These are phyloP conservation scores for Colletotrichum cereale DNA, from an alignment of 2,329 filamentous ascomycete genomes.

Conservation along the genomic window DNA sequence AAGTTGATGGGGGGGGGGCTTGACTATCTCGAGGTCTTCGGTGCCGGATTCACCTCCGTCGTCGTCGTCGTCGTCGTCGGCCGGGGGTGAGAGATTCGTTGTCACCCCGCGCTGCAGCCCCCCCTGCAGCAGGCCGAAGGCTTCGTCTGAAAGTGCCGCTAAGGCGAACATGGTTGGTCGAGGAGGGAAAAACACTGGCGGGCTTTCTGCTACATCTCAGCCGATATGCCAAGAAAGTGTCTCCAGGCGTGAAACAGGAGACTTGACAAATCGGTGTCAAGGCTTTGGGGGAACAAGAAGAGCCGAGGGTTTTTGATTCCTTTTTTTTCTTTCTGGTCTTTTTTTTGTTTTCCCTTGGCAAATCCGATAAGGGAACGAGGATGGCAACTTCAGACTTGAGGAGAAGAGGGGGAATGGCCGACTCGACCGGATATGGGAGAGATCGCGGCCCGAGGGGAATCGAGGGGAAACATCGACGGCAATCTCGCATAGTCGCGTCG, in stretches of 20 bases:
- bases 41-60: conserved; percentile 7
- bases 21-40: not conserved
- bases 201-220: conserved; percentile 29
- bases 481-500: conserved; percentile 36
- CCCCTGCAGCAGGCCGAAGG: conserved; percentile 32
- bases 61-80: not conserved
- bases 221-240: conserved; percentile 37
- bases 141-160: conserved; percentile 34
- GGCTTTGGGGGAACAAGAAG: not conserved
- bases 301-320: not conserved
- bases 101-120: conserved; percentile 32
- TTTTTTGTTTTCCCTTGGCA: not conserved
- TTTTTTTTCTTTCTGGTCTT: not conserved
- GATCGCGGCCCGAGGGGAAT: conserved; percentile 7
- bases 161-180: not conserved
- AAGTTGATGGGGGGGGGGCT: not conserved
- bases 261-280: conserved; percentile 25
- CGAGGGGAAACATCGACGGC: conserved; percentile 19
- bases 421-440: conserved; percentile 4
- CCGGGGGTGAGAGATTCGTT: conserved; percentile 24
- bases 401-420: not conserved
- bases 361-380: not conserved
- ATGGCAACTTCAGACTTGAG: not conserved
- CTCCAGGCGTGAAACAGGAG: conserved; percentile 37
- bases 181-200: not conserved